Evolutionary conservation across 1,284 basidiomycete genomes (phyloP).

Genomic region (Ustilago lituana): DNA sequence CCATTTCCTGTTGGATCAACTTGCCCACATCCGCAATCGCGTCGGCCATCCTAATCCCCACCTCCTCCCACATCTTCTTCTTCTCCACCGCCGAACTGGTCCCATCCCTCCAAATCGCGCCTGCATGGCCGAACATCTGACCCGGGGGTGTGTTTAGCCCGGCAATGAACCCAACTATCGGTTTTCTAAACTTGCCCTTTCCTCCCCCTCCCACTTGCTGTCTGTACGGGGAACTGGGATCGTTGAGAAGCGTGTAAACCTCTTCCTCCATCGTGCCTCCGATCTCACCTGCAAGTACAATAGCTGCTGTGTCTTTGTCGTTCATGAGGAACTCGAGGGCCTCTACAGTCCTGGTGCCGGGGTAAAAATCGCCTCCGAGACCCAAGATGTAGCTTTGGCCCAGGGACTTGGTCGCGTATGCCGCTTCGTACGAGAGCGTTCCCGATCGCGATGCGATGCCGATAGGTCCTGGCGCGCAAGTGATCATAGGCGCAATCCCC

Average conservation of each 20-base stretch:
- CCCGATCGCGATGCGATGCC: slow-evolving; percentile 55
- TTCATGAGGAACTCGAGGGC: slow-evolving; percentile 54
- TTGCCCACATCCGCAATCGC: slow-evolving; percentile 47
- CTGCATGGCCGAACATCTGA: slow-evolving; percentile 55
- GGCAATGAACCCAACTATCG: slow-evolving; percentile 56
- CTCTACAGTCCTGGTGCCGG: slow-evolving; percentile 61
- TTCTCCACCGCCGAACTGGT: slow-evolving; percentile 44
- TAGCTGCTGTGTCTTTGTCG: slow-evolving; percentile 30
- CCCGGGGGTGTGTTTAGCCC: slow-evolving; percentile 52
- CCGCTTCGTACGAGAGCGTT: slow-evolving; percentile 62
- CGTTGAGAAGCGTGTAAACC: slow-evolving; percentile 37
- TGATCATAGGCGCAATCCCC: slow-evolving; percentile 50
- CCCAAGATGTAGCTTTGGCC: slow-evolving; percentile 56
- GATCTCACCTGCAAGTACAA: slow-evolving; percentile 56
- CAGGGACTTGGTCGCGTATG: slow-evolving; percentile 35
- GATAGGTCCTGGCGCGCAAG: slow-evolving; percentile 33
- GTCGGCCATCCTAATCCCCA: slow-evolving; percentile 44
- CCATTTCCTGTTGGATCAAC: slow-evolving; percentile 34
- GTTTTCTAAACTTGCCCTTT: slow-evolving; percentile 33
- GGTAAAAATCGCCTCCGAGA: slow-evolving; percentile 58
- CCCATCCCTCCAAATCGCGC: slow-evolving; percentile 55
- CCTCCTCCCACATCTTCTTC: slow-evolving; percentile 36
- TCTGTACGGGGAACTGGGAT: slow-evolving; percentile 24
- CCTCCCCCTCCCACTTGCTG: slow-evolving; percentile 1
- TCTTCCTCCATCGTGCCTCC: slow-evolving; percentile 62